These are phyloP conservation scores for Jatropha curcas DNA, from an alignment of 345 rosid genomes.

Conservation along the genomic window DNA sequence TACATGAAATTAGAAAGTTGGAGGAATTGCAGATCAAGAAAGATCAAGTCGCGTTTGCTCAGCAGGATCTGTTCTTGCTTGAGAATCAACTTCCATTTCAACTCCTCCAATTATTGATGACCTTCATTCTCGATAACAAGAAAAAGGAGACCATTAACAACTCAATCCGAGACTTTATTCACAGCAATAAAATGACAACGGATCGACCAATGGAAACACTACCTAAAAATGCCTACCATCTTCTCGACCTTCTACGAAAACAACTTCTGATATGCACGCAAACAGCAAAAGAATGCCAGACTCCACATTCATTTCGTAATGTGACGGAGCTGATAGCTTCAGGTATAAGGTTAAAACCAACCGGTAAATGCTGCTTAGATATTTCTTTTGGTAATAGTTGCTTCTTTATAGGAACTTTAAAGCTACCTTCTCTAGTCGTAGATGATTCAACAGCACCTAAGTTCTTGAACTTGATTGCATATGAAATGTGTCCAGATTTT, in stretches of 20 bases:
- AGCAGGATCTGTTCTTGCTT: conserved; percentile 4
- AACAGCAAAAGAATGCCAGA: no score
- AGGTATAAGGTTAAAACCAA: conserved; percentile 3
- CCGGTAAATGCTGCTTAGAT: neutral
- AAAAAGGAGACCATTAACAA: neutral
- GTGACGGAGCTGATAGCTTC: conserved; percentile 17
- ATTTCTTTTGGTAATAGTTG: neutral
- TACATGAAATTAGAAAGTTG: neutral
- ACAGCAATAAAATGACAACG: neutral
- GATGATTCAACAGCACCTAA: conserved; percentile 11
- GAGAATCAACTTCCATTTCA: conserved; percentile 16
- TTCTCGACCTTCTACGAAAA: conserved; percentile 16
- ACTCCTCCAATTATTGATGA: neutral
- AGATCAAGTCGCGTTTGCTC: neutral
- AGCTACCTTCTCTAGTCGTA: conserved; percentile 2
- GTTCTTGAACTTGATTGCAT: conserved; percentile 22
- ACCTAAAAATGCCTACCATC: conserved; percentile 7
- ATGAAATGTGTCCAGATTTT: conserved; percentile 16
- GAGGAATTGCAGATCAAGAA: neutral
- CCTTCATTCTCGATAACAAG: neutral
- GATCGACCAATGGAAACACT: neutral
- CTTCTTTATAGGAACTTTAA: neutral
- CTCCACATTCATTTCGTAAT: neutral
- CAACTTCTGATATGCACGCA: neutral
- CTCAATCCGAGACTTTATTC: neutral